A percentile compares a stretch with the other conserved stretches of the same genome.
phyloP scores from a whole-genome alignment of 1,284 basidiomycete genomes.

The Microstroma glucosiphilum region DNA sequence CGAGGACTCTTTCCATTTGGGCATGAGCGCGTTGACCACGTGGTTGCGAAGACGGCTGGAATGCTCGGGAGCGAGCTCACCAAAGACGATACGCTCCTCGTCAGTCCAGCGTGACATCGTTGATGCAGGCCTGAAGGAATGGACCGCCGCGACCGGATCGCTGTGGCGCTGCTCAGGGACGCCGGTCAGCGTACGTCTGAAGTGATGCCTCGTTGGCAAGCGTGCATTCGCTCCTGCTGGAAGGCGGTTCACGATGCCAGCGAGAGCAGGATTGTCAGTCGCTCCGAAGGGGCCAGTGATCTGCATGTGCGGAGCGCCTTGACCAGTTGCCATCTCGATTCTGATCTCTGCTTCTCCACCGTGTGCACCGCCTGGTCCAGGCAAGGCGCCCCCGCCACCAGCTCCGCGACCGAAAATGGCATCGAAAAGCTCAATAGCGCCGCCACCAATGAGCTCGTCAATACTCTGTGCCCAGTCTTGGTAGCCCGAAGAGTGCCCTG shows the following conservation, averaged over 20 bases:
- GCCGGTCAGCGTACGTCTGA: background rate
- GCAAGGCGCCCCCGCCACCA: constrained; percentile 6
- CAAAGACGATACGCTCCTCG: constrained; percentile 74
- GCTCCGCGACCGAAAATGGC: constrained; percentile 58
- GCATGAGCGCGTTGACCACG: constrained; percentile 70
- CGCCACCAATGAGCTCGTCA: constrained; percentile 72
- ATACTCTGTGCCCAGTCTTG: constrained; percentile 69
- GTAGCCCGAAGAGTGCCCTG: constrained; percentile 49
- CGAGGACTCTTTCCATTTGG: constrained; percentile 54
- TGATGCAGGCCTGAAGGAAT: constrained; percentile 60
- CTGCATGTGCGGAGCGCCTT: background rate
- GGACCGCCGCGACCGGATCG: constrained; percentile 41
- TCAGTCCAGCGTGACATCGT: constrained; percentile 87
- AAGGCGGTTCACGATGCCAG: background rate
- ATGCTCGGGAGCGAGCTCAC: constrained; percentile 65
- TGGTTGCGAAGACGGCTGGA: constrained; percentile 67
- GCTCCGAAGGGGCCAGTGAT: background rate
- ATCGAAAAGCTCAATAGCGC: constrained; percentile 75
- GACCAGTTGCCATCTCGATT: background rate
- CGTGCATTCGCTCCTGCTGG: background rate
- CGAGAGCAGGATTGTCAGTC: background rate
- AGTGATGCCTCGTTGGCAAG: background rate
- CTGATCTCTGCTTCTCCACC: background rate
- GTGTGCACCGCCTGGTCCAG: background rate
- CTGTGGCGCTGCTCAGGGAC: constrained; percentile 1